phyloP scores from a whole-genome alignment of 768 basidiomycete species.

The Podaxis sp. region DNA sequence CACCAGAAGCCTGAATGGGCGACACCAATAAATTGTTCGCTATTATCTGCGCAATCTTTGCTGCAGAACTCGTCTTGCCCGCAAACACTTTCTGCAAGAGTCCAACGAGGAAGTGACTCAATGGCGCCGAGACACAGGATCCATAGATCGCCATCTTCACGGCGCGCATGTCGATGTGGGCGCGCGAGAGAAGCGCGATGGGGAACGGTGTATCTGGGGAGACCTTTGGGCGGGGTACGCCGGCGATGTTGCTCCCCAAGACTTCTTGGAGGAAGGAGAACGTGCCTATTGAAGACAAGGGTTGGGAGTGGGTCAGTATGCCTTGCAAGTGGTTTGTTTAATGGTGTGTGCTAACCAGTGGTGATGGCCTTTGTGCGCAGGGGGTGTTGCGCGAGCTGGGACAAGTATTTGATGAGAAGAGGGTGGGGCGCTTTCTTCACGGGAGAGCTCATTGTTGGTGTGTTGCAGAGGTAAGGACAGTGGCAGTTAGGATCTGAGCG shows the following conservation, averaged over 20 bases:
- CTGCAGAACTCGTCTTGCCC: slow-evolving; percentile 63
- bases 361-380: slow-evolving; percentile 82
- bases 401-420: slow-evolving; percentile 69
- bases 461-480: slow-evolving; percentile 1
- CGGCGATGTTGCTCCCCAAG: slow-evolving; percentile 70
- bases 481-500: background rate
- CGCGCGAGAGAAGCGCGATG: slow-evolving; percentile 50
- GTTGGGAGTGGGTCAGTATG: slow-evolving; percentile 4
- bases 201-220: slow-evolving; percentile 55
- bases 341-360: slow-evolving; percentile 44
- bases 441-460: slow-evolving; percentile 39
- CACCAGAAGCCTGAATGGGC: slow-evolving; percentile 71
- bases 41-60: slow-evolving; percentile 70
- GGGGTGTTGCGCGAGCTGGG: slow-evolving; percentile 65
- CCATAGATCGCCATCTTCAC: slow-evolving; percentile 86
- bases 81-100: slow-evolving; percentile 74
- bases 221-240: slow-evolving; percentile 48
- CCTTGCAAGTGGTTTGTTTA: background rate
- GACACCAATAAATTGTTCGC: slow-evolving; percentile 76
- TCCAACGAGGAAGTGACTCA: slow-evolving; percentile 75
- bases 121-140: slow-evolving; percentile 78
- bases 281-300: slow-evolving; percentile 31
- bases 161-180: slow-evolving; percentile 68
- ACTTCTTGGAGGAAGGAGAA: slow-evolving; percentile 79
- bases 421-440: slow-evolving; percentile 35